Percentiles rank a stretch among this genome's conserved stretches.
Evolutionary conservation across 2,329 filamentous ascomycete genomes (phyloP).

Genomic region (Pseudocercospora fijiensis): DNA sequence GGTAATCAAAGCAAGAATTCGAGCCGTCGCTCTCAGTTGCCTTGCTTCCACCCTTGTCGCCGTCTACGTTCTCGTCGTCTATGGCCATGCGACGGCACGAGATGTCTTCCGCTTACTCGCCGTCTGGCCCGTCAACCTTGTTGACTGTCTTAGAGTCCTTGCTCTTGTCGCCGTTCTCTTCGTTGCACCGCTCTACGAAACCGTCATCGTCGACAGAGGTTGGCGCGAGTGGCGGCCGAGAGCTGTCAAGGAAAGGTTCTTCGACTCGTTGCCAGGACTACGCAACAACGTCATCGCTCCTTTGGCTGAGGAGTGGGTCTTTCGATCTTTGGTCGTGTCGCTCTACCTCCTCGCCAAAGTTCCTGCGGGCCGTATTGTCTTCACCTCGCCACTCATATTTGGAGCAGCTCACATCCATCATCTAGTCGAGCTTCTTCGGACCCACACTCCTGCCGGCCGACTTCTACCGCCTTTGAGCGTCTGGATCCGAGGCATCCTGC

Average conservation of each 20-base stretch:
- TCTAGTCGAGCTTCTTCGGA: slow-evolving; percentile 88
- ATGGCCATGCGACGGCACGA: slow-evolving; percentile 51
- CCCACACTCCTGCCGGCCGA: slow-evolving; percentile 59
- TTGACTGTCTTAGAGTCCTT: slow-evolving; percentile 53
- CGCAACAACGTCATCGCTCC: slow-evolving; percentile 84
- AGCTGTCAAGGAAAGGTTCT: slow-evolving; percentile 56
- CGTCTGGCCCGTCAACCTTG: slow-evolving; percentile 71
- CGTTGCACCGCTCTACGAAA: slow-evolving; percentile 78
- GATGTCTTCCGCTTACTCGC: slow-evolving; percentile 70
- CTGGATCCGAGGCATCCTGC: slow-evolving; percentile 51
- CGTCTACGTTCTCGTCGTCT: slow-evolving; percentile 61
- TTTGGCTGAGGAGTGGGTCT: slow-evolving; percentile 88
- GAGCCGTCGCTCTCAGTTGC: slow-evolving; percentile 75
- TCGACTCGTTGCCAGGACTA: slow-evolving; percentile 76
- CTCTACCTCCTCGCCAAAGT: slow-evolving; percentile 72
- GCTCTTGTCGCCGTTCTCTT: slow-evolving; percentile 77
- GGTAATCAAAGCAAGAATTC: slow-evolving; percentile 82
- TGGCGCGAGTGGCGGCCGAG: slow-evolving; percentile 59
- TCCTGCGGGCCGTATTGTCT: slow-evolving; percentile 60
- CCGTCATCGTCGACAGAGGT: slow-evolving; percentile 66
- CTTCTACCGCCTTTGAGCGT: slow-evolving; percentile 18
- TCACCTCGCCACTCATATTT: slow-evolving; percentile 83
- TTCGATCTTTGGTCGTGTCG: slow-evolving; percentile 81
- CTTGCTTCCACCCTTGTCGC: slow-evolving; percentile 65
- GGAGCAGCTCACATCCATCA: slow-evolving; percentile 93